Evolutionary conservation across 177 flowering plant species (phyloP), one percentile per base, ranked within the genome.

Genomic region (Vitis hybrid): DNA sequence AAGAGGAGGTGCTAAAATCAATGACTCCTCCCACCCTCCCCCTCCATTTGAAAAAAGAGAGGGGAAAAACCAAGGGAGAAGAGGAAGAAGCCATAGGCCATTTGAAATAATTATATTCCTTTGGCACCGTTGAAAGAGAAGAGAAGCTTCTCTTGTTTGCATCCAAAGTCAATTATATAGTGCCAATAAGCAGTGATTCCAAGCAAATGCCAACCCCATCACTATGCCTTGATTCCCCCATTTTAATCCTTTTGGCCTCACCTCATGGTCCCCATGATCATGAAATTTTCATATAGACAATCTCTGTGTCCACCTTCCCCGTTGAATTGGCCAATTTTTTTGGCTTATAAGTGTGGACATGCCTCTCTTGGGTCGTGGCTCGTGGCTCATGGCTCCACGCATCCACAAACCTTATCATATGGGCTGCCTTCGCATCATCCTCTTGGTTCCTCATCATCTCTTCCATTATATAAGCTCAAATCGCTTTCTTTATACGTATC

Each of bases 61-160:
- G 0, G 45, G 26, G 3, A 19, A 57, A 16, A 16, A n/a, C 19
- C 9, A 56, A 56, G 59, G 13, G 59, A 2, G 60, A 39, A 19
- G 5, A 3, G 15, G 61, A 19, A 48, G 51, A 66, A 39, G 56
- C 13, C 22, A 33, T 26, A 16, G 19, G 61, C 48, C 5, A 29
- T 21, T 10, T 39, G 52, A 6, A 53, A 50, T 51, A 56, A 64
- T 51, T 64, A 60, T 55, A 71, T 55, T 71, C 68, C 56, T 22
- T 64, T 64, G 56, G 52, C 67, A 71, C 60, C 67, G 45, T 56
- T 64, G 62, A 70, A 70, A 64, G 50, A 6, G 50, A 57, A 18
- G 65, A 65, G 69, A 62, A 61, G 66, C 66, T 73, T 72, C 62
- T 16, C 55, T 73, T 55, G 56, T 67, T 67, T 67, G 56, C 62